phyloP scores from a whole-genome alignment of 768 basidiomycete genomes.

The Termitomyces sp. region DNA sequence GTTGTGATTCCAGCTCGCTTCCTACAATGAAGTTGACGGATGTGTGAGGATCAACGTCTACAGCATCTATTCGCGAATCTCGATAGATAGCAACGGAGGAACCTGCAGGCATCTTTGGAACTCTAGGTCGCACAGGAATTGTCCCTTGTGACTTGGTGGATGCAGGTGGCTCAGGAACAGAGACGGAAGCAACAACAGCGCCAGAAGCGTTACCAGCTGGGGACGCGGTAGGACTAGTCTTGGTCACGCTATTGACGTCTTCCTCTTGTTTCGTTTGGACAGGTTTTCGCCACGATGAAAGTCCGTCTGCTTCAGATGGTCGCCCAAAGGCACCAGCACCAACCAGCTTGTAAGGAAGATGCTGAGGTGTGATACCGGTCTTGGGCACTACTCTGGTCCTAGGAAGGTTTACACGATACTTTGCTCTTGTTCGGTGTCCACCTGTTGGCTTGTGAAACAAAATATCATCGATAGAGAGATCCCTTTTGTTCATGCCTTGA shows the following conservation, averaged over 20 bases:
- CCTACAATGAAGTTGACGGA: slow-evolving; percentile 71
- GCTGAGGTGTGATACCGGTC: slow-evolving; percentile 22
- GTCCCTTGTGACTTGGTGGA: slow-evolving; percentile 23
- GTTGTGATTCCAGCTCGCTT: slow-evolving; percentile 58
- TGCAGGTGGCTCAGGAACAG: slow-evolving; percentile 22
- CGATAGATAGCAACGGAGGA: slow-evolving; percentile 72
- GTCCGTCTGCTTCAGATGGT: slow-evolving; percentile 32
- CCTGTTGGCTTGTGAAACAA: slow-evolving; percentile 45
- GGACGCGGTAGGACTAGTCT: slow-evolving; percentile 46
- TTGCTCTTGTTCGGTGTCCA: slow-evolving; percentile 31
- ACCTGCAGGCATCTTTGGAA: slow-evolving; percentile 69
- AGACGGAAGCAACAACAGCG: slow-evolving; percentile 22
- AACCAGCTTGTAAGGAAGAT: slow-evolving; percentile 17
- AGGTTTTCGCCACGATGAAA: slow-evolving; percentile 40
- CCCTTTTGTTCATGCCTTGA: slow-evolving; percentile 53
- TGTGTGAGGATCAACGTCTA: slow-evolving; percentile 39
- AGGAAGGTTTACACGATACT: slow-evolving; percentile 37
- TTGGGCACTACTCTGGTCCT: slow-evolving; percentile 24
- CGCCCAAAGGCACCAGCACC: slow-evolving; percentile 36
- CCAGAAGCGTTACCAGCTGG: slow-evolving; percentile 37
- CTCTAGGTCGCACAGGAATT: slow-evolving; percentile 34
- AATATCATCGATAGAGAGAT: slow-evolving; percentile 59
- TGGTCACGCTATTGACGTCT: slow-evolving; percentile 12
- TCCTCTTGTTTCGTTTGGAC: slow-evolving; percentile 14
- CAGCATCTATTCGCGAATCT: slow-evolving; percentile 48